A percentile compares a stretch with the other conserved stretches of the same genome.
Conservation (phyloP, 192 early-diverging fungal species). For the Coemansia brasiliensis region DNA sequence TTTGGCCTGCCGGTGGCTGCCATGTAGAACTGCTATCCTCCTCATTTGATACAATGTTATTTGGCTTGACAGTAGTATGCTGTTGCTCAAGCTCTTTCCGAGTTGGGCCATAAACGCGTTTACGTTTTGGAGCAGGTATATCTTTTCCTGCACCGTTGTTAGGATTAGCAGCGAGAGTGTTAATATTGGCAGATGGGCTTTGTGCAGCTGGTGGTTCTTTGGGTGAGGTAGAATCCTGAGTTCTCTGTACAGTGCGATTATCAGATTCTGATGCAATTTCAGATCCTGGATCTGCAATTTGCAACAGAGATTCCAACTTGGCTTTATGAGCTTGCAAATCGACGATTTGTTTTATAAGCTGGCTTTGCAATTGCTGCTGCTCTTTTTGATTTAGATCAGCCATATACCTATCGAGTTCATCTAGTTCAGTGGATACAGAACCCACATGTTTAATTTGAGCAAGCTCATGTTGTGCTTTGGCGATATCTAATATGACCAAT, state of each 20-base stretch:
- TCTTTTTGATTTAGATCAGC: constrained; percentile 51
- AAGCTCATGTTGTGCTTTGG: constrained; percentile 15
- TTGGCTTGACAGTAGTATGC: too few relatives aligned
- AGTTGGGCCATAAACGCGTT: constrained; percentile 10
- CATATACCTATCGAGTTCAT: constrained; percentile 72
- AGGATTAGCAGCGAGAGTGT: too few relatives aligned
- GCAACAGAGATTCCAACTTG: constrained; percentile 18
- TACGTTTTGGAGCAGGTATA: constrained; percentile 6
- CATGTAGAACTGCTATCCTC: constrained; percentile 20
- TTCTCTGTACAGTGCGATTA: too few relatives aligned
- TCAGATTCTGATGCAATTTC: neutral
- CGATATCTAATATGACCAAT: constrained; percentile 33
- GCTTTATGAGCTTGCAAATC: constrained; percentile 52
- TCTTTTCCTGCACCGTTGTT: too few relatives aligned
- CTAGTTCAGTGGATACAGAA: constrained; percentile 22
- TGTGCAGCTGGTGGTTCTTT: too few relatives aligned
- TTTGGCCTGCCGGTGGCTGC: constrained; percentile 44
- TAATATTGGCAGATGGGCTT: too few relatives aligned
- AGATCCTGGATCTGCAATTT: constrained; percentile 38
- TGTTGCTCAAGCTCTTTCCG: constrained; percentile 6
- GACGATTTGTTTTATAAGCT: constrained; percentile 46
- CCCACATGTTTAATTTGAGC: neutral
- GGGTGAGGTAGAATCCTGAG: too few relatives aligned
- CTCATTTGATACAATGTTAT: neutral
- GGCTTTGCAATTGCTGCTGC: constrained; percentile 38